Base-by-base conservation (phyloP, 1,284 basidiomycete genomes). In the Heliocybe sulcata region DNA sequence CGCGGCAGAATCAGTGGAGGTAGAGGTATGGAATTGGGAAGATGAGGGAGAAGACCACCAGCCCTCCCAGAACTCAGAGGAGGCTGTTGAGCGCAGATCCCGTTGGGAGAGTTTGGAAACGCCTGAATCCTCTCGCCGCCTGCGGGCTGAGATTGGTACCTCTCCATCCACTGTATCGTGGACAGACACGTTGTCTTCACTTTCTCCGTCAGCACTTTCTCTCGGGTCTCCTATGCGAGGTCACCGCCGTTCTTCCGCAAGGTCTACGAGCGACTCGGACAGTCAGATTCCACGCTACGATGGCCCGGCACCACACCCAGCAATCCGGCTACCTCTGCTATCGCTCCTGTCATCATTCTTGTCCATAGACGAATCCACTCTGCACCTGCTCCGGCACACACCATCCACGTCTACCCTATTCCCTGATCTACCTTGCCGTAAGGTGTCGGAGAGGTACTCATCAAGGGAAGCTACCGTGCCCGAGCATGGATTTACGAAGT, bases 341-440 rank as follows among this genome's bases (percentile, higher is more conserved):
- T 67, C 71, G 0, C 63, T 69, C 58, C 60, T 71, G 51, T 57
- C 68, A 1, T 63, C 65, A 1, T 50, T 71, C n/a, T 59, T 72
- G 42, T 63, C 65, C 6, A 57, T 70, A n/a, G 71, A 72, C 56
- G 68, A 72, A 31, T 60, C 66, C 35, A 70, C 67, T 1, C 53
- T 69, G 4, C 64, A 64, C 19, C 67, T 72, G 16, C 62, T 73
- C 54, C 62, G 65, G 3, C 63, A 64, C 26, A 57, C 67, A 6
- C 54, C 65, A 3, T 57, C 63, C 2, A 64, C 68, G 52, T 67
- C 70, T 1, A 50, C 66, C 16, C 59, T 71, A 33, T 72, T 73
- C 54, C 67, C 67, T 14, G 69, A 68, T 4, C n/a, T 20, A n/a
- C 38, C 38, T 42, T 16, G 19, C 38, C 16, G 19, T 20, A 6